Evolutionary conservation across 2,329 filamentous ascomycete species (phyloP).

Genomic region (Amauroascus verrucosus): DNA sequence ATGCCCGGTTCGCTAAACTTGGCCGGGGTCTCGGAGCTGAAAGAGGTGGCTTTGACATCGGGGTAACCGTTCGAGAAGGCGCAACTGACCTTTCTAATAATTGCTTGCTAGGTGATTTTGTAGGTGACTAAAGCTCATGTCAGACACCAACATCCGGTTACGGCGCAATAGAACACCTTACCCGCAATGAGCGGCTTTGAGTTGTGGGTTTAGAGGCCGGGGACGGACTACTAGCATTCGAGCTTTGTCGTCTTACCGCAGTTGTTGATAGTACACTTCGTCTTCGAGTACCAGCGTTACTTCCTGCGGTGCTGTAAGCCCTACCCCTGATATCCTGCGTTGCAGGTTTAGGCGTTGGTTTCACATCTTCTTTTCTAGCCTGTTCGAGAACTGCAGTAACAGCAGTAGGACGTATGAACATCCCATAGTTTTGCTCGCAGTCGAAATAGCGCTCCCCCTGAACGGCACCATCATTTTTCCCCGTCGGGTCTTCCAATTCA

Average conservation of each 20-base stretch:
- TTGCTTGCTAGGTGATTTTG: conserved; percentile 71
- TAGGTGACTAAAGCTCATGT: conserved; percentile 50
- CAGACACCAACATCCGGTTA: conserved; percentile 14
- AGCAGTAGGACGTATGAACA: conserved; percentile 72
- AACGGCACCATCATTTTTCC: conserved; percentile 91
- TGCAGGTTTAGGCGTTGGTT: conserved; percentile 21
- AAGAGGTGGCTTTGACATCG: conserved; percentile 36
- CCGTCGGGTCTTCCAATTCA: conserved; percentile 68
- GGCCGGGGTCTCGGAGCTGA: conserved; percentile 44
- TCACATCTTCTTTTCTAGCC: conserved; percentile 20
- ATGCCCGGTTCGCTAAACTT: conserved; percentile 47
- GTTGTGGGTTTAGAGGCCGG: conserved; percentile 49
- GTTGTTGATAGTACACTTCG: conserved; percentile 44
- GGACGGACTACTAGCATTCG: conserved; percentile 63
- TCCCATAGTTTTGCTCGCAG: conserved; percentile 59
- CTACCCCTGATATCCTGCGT: conserved; percentile 29
- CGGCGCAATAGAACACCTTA: conserved; percentile 18
- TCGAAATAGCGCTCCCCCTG: conserved; percentile 82
- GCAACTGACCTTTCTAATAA: conserved; percentile 48
- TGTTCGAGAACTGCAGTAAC: conserved; percentile 46
- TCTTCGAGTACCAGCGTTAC: conserved; percentile 31
- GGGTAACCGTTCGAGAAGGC: conserved; percentile 45
- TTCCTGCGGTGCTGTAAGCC: conserved; percentile 32
- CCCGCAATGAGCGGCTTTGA: conserved; percentile 30
- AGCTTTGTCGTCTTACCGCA: conserved; percentile 53